Base-by-base conservation (phyloP, 1,284 basidiomycete species). In the Pascua sp. region DNA sequence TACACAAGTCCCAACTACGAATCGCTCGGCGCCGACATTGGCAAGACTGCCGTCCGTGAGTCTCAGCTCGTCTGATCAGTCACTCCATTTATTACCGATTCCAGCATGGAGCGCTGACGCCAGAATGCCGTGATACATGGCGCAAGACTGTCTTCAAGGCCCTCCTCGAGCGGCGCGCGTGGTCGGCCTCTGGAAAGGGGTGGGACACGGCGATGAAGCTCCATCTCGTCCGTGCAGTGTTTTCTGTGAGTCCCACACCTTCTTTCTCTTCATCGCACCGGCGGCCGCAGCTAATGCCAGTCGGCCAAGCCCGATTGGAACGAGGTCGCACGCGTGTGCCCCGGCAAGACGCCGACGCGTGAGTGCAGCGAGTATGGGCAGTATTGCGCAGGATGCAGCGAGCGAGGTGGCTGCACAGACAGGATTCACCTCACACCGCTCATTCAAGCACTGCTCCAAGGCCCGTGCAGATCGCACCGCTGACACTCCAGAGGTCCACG, bases 51-150 rank as follows among this genome's bases (percentile, higher is more conserved):
- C 1, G 43, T 49, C 11, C 64, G 61, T 65, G 18, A 53, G 59
- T 55, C 16, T 18, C 16, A 5, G 17, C 5, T 10, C 13, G 12
- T 32, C 24, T 32, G 24, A 32, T 32, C 24, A 32, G 24, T 32
- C 24, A 32, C 24, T 7, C 24, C 24, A 7, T 32, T 3, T 7
- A 32, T 7, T 7, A 32, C n/a, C n/a, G n/a, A n/a, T n/a, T n/a
- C n/a, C n/a, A 32, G 4, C 24, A 32, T 8, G 18, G 32, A 18
- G 4, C 39, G 41, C 59, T 60, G 48, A 56, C 12, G 9, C 4
- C 57, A 69, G 68, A 70, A 54, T 65, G 63, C 56, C 63, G 66
- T 53, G 71, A 73, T 50, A 58, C 59, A 10, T 73, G 68, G 68
- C 64, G 70, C 42, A 69, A 73, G 62, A 64, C 59, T 9, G 47